Evolutionary conservation across 768 basidiomycete genomes (phyloP).

Genomic region (Russula vinacea): DNA sequence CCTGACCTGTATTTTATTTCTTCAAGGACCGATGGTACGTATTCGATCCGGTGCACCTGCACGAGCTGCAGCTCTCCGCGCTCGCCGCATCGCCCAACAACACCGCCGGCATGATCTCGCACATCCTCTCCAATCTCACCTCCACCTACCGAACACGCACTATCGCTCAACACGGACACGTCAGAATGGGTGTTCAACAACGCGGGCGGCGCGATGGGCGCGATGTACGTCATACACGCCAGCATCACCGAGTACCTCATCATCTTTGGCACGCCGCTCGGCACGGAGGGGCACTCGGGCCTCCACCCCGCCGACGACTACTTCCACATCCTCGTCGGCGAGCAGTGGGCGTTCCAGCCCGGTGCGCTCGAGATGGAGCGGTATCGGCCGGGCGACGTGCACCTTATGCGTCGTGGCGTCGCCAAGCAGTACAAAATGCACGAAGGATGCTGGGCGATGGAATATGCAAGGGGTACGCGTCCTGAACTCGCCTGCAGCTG

Average conservation of each 20-base stretch:
- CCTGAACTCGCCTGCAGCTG: neutral
- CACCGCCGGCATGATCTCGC: slow-evolving; percentile 68
- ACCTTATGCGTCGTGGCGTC: slow-evolving; percentile 75
- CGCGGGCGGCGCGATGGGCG: slow-evolving; percentile 96
- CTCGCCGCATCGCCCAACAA: slow-evolving; percentile 64
- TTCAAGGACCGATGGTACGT: slow-evolving; percentile 81
- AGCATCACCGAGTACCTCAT: slow-evolving; percentile 96
- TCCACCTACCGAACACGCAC: slow-evolving; percentile 56
- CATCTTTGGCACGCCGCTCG: slow-evolving; percentile 93
- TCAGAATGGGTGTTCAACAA: slow-evolving; percentile 96
- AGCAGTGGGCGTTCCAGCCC: slow-evolving; percentile 89
- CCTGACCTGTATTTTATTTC: neutral
- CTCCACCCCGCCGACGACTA: slow-evolving; percentile 97
- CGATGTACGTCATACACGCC: slow-evolving; percentile 97
- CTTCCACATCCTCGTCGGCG: slow-evolving; percentile 91
- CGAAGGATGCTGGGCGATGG: slow-evolving; percentile 91
- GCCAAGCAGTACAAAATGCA: slow-evolving; percentile 99
- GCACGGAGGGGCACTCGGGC: slow-evolving; percentile 95
- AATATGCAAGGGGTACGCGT: slow-evolving; percentile 95
- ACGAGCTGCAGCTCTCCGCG: slow-evolving; percentile 71
- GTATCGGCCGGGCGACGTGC: slow-evolving; percentile 80
- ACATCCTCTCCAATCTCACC: slow-evolving; percentile 80
- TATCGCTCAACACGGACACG: slow-evolving; percentile 55
- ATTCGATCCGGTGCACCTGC: slow-evolving; percentile 67
- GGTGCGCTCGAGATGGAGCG: slow-evolving; percentile 82